phyloP scores from a whole-genome alignment of 371 early-diverging fungal genomes.

The Mortierella sp. region DNA sequence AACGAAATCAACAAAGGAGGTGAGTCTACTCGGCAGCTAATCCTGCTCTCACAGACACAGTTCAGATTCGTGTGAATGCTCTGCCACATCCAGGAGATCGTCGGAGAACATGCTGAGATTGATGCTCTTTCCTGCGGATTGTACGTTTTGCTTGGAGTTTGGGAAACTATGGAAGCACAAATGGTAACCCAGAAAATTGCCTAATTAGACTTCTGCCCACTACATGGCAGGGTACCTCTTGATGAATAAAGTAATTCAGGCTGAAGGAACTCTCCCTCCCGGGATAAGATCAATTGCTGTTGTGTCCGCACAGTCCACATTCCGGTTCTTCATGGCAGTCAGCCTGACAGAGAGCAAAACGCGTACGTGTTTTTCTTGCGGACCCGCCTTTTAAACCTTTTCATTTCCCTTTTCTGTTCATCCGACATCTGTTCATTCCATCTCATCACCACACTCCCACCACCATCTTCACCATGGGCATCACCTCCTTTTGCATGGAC shows the following conservation, averaged over 20 bases:
- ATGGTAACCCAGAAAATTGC: not conserved
- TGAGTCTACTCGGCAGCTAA: not conserved
- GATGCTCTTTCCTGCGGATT: not conserved
- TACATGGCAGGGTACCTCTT: not conserved
- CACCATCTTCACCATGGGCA: constrained; percentile 19
- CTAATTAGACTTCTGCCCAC: not conserved
- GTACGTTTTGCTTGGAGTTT: not conserved
- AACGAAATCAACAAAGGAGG: not conserved
- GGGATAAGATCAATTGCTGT: not conserved
- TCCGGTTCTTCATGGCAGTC: not conserved
- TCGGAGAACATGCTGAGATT: not conserved
- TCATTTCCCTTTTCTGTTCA: not conserved
- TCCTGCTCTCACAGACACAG: not conserved
- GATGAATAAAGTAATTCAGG: not conserved
- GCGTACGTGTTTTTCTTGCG: not conserved
- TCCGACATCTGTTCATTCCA: not conserved
- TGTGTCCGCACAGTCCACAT: constrained; percentile 7
- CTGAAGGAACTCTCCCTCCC: not conserved
- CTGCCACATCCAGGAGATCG: not conserved
- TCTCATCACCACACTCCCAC: not conserved
- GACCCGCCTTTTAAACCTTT: not conserved
- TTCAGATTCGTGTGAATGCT: not conserved
- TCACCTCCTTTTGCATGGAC: constrained; percentile 32
- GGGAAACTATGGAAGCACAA: not conserved
- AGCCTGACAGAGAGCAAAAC: not conserved